Conservation (phyloP, 208 protist species). For the Borovskyia barvae region DNA sequence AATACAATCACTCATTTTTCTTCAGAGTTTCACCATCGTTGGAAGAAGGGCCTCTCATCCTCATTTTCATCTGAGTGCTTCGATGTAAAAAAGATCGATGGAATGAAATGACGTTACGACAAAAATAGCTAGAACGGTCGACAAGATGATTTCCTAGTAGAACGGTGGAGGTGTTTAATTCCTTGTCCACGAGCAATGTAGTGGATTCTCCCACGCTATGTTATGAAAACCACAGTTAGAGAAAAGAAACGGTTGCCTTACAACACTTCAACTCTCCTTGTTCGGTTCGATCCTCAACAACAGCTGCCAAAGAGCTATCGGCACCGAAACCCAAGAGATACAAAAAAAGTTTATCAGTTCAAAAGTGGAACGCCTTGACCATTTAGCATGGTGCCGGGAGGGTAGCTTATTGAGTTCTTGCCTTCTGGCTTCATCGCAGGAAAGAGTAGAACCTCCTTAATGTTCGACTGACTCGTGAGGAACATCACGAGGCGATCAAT, state of each 20-base stretch:
- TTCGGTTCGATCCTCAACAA: too few relatives aligned
- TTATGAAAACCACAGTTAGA: background rate
- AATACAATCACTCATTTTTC: too few relatives aligned
- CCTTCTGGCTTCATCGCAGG: slow-evolving; percentile 91
- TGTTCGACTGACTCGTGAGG: slow-evolving; percentile 98
- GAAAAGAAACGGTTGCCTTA: background rate
- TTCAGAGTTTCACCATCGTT: too few relatives aligned
- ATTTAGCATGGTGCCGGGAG: slow-evolving; percentile 67
- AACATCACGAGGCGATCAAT: slow-evolving; percentile 99
- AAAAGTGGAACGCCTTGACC: slow-evolving; percentile 74
- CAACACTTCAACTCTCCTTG: background rate
- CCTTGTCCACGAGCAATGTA: background rate
- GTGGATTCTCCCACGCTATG: background rate
- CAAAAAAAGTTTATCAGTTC: slow-evolving; percentile 24
- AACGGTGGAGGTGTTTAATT: background rate
- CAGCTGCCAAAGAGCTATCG: too few relatives aligned
- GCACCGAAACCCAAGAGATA: too few relatives aligned
- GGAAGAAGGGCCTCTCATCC: background rate
- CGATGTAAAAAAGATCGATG: background rate
- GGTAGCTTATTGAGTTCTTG: slow-evolving; percentile 42
- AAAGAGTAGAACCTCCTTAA: slow-evolving; percentile 97
- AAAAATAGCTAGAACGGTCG: too few relatives aligned
- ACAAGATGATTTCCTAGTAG: too few relatives aligned
- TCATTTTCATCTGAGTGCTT: background rate
- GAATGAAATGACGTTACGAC: too few relatives aligned